Conservation (phyloP, 225 moss, liverwort and hornwort species). For the Neckera pumila region DNA sequence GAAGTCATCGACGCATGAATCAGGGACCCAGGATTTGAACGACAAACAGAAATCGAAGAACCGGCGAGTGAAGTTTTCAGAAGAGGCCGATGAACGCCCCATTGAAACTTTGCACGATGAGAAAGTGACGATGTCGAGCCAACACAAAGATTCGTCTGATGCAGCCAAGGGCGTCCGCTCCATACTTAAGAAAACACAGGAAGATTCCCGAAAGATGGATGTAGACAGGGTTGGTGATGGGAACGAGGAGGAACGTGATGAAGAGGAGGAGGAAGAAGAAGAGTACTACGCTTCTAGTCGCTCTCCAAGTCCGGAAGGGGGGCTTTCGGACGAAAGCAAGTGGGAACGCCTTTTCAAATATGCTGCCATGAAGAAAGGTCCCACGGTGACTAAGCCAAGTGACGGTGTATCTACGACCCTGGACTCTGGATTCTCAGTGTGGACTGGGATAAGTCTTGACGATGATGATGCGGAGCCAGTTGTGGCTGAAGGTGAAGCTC, state of each 20-base stretch:
- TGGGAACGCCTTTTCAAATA: constrained; percentile 39
- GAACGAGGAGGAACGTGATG: not conserved
- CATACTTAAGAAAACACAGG: constrained; percentile 11
- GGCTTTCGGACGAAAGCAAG: constrained; percentile 28
- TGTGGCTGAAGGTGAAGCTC: not conserved
- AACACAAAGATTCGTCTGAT: not conserved
- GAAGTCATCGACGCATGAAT: not conserved
- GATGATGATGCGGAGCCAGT: constrained; percentile 12
- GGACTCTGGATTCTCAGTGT: not conserved
- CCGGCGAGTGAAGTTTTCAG: constrained; percentile 22
- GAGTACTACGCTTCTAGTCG: constrained; percentile 32
- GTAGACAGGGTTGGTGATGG: not conserved
- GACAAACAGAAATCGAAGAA: constrained; percentile 10
- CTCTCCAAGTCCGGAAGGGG: constrained; percentile 39
- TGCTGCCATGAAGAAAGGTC: constrained; percentile 19
- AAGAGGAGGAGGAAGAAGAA: constrained; percentile 2
- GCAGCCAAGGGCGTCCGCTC: not conserved
- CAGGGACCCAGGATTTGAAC: not conserved
- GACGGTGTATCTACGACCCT: not conserved
- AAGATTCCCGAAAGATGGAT: not conserved
- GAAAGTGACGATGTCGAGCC: not conserved
- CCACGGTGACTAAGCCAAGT: not conserved
- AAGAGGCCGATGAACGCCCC: not conserved
- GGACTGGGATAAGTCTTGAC: constrained; percentile 34
- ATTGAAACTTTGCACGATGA: not conserved